Percentiles rank a stretch among this genome's conserved stretches.
Conservation (phyloP, 129 eudicot species). For the Glebionis coronaria region DNA sequence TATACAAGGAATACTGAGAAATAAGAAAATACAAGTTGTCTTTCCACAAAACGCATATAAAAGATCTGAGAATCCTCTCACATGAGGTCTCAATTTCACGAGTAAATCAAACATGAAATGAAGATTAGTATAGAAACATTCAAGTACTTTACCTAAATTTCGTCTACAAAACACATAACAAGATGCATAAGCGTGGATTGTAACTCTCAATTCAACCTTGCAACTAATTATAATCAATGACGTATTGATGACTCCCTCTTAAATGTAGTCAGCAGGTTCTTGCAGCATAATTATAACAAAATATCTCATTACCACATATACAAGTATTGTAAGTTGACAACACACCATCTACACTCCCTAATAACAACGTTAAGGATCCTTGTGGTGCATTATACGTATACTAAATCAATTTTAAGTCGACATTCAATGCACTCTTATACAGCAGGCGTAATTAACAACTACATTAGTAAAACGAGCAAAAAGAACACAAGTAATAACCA, state of each 20-base stretch:
- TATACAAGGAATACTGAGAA: too few relatives aligned
- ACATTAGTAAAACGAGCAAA: neutral
- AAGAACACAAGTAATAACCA: neutral
- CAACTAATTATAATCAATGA: neutral
- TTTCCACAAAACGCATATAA: too few relatives aligned
- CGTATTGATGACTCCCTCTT: neutral
- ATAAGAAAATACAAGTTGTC: too few relatives aligned
- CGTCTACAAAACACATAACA: too few relatives aligned
- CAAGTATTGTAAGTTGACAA: neutral
- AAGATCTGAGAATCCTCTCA: too few relatives aligned
- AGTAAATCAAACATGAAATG: too few relatives aligned
- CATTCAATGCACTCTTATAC: conserved; percentile 10
- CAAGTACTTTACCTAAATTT: too few relatives aligned
- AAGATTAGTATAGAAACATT: too few relatives aligned
- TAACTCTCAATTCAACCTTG: neutral
- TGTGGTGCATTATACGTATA: neutral
- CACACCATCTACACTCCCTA: conserved; percentile 11
- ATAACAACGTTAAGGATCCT: neutral
- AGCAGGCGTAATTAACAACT: neutral
- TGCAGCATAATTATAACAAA: conserved; percentile 9
- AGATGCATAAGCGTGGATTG: too few relatives aligned
- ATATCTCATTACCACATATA: neutral
- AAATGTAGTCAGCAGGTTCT: neutral
- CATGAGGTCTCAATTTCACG: too few relatives aligned
- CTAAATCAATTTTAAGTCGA: neutral